Conservation (phyloP, 129 eudicot genomes). For the Escallonia herrerae region DNA sequence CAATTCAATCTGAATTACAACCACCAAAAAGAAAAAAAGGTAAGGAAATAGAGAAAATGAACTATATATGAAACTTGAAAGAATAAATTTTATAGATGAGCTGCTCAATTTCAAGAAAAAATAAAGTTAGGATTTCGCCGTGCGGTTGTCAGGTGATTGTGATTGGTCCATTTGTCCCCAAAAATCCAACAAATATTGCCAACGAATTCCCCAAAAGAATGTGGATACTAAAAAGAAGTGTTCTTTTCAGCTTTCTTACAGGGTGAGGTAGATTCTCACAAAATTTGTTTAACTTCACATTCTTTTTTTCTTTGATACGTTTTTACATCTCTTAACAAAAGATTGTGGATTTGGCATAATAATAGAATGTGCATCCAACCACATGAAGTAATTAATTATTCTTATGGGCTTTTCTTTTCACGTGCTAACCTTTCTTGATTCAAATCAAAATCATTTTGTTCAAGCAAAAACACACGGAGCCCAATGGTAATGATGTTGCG, state of each 20-base stretch:
- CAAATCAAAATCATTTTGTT: neutral
- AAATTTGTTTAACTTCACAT: too few relatives aligned
- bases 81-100: neutral
- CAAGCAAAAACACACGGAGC: neutral
- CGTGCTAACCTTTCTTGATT: neutral
- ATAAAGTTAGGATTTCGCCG: neutral
- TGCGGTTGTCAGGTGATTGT: too few relatives aligned
- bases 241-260: too few relatives aligned
- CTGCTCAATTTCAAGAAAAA: neutral
- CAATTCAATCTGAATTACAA: neutral
- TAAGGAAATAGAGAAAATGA: too few relatives aligned
- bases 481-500: neutral
- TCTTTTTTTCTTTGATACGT: too few relatives aligned
- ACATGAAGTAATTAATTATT: neutral
- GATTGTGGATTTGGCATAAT: too few relatives aligned
- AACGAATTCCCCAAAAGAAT: too few relatives aligned
- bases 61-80: neutral
- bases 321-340: too few relatives aligned
- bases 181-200: too few relatives aligned
- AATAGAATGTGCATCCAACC: neutral
- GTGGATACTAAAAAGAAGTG: neutral
- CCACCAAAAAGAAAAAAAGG: neutral
- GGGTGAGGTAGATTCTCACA: too few relatives aligned
- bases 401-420: neutral
- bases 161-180: too few relatives aligned